These are phyloP conservation scores for Hanseniaspora guilliermondii DNA, from an alignment of 805 yeast species.

Conservation along the genomic window DNA sequence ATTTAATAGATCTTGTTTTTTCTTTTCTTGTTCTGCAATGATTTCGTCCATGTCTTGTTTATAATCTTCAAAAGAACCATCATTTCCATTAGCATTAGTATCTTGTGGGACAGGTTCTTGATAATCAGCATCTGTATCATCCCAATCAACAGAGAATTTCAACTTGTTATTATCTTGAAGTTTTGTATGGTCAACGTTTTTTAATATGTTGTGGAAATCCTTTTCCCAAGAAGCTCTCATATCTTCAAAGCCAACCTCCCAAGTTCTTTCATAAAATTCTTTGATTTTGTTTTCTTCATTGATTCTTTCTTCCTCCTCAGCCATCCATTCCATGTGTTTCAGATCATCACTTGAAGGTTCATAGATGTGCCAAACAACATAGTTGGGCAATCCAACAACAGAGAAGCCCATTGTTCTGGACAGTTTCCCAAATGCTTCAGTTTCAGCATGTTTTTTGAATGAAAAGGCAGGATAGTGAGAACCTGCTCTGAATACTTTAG, in stretches of 20 bases:
- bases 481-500: constrained; percentile 73
- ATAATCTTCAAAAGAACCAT: constrained; percentile 22
- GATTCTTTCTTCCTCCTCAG: constrained; percentile 58
- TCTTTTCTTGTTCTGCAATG: neutral
- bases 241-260: constrained; percentile 69
- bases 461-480: constrained; percentile 95
- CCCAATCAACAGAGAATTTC: constrained; percentile 48
- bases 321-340: constrained; percentile 80
- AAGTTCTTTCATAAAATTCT: constrained; percentile 55
- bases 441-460: constrained; percentile 91
- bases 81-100: constrained; percentile 8
- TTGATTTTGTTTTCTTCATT: constrained; percentile 50
- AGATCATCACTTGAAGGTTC: constrained; percentile 92
- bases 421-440: constrained; percentile 92
- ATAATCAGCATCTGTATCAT: constrained; percentile 10
- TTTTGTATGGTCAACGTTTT: constrained; percentile 55
- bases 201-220: constrained; percentile 59
- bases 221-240: constrained; percentile 59
- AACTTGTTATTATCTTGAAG: constrained; percentile 39
- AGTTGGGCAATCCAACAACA: constrained; percentile 85
- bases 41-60: constrained; percentile 15
- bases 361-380: constrained; percentile 91
- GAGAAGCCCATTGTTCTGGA: constrained; percentile 74
- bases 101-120: constrained; percentile 1
- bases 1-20: neutral